Base-by-base conservation (phyloP, 768 basidiomycete species). In the Boletus subcaerulescens region DNA sequence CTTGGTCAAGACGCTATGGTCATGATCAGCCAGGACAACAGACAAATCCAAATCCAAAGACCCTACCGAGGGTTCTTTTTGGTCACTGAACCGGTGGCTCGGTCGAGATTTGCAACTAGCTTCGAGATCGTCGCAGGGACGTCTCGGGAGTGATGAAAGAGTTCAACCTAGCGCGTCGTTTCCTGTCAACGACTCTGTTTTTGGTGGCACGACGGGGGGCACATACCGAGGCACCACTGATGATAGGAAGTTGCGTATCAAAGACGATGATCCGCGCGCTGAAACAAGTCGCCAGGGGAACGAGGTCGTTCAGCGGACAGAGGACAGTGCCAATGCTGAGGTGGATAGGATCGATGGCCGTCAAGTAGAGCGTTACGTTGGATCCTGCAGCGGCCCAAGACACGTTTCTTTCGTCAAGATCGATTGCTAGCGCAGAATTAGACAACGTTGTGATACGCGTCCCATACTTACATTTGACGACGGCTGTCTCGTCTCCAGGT, bases 141-240 rank as follows among this genome's bases (percentile, higher is more conserved):
- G 67, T 98, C 93, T 41, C 84, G 81, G 1, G 93, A 95, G 65
- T 99, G 95, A 65, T 97, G 92, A 73, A 93, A 98, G 12, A 99
- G 74, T 68, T 99, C 97, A 43, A 98, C 80, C 92, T 91, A 42
- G 3, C 6, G 11, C 35, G 22, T 41, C 22, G 54, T 35, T 24
- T 20, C 20, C 26, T 13, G 43, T 53, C 41, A 60, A 45, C 24
- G 9, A 29, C 10, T 3, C 43, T 39, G 8, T 9, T n/a, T n/a
- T 13, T 24, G 26, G 1, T 15, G 17, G 17, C 32, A 22, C 8
- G n/a, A 10, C 17, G 3, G 17, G 35, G 44, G 17, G 12, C 26
- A 68, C 80, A 58, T 69, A 94, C 94, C 40, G 91, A 86, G 59
- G 92, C 79, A 39, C 97, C 97, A 1, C 84, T 78, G 12, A 87